Percentiles rank a stretch among this genome's conserved stretches.
phyloP scores from a whole-genome alignment of 352 stramenopile species.

The Globisporangium nodosum region DNA sequence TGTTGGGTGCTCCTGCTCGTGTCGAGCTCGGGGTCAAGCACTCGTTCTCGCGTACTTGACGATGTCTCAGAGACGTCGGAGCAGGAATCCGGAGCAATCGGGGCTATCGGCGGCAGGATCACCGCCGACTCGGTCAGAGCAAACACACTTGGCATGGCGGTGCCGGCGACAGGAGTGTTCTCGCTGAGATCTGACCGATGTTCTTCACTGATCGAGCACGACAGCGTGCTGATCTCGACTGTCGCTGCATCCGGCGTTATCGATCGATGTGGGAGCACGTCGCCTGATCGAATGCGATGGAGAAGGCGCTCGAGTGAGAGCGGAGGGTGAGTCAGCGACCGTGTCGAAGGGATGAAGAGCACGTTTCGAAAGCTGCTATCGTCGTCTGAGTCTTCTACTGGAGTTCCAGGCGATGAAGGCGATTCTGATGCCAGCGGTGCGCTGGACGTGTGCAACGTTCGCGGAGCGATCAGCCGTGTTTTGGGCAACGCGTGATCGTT shows the following conservation, averaged over 20 bases:
- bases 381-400: not conserved
- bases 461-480: not conserved
- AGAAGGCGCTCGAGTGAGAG: constrained; percentile 8
- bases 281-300: not conserved
- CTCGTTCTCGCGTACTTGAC: no score
- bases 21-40: no score
- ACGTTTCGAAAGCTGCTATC: not conserved
- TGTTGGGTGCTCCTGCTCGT: no score
- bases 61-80: no score
- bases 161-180: no score
- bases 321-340: not conserved
- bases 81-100: not conserved
- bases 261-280: not conserved
- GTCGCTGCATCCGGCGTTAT: not conserved
- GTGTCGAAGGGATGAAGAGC: constrained; percentile 5
- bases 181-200: no score
- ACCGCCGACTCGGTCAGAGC: not conserved
- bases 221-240: not conserved
- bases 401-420: not conserved
- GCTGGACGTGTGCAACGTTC: not conserved
- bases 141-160: not conserved
- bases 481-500: not conserved
- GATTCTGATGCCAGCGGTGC: not conserved
- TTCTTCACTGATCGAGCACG: not conserved
- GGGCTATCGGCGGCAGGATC: not conserved